phyloP scores from a whole-genome alignment of 148 eudicot species.

The Camellia japonica region DNA sequence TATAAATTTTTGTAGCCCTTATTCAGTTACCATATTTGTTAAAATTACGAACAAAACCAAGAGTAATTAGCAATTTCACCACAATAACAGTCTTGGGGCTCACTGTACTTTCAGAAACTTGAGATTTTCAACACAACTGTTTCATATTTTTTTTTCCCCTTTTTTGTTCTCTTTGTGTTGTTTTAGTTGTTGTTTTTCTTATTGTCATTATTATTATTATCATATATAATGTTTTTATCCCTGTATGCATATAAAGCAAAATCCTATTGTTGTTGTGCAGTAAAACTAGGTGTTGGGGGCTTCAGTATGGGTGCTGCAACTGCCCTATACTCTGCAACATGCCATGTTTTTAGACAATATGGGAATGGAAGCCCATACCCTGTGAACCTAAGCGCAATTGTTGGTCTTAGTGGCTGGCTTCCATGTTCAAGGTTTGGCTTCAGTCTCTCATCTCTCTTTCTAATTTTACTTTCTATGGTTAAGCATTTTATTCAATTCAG shows the following conservation, averaged over 20 bases:
- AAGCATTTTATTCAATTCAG: constrained; percentile 14
- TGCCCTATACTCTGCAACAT: constrained; percentile 68
- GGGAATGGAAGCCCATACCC: constrained; percentile 59
- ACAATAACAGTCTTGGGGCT: background rate
- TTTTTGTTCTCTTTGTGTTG: background rate
- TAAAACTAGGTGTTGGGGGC: constrained; percentile 80
- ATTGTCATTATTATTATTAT: no score
- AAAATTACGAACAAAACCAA: background rate
- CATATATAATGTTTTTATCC: no score
- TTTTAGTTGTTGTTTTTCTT: background rate
- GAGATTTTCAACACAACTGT: background rate
- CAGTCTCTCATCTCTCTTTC: background rate
- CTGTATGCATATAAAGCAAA: no score
- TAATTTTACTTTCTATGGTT: no score
- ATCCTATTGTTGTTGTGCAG: constrained; percentile 29
- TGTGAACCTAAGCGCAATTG: constrained; percentile 50
- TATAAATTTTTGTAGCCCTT: background rate
- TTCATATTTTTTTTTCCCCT: background rate
- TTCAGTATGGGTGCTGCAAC: constrained; percentile 80
- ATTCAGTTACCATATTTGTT: background rate
- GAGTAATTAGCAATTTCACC: background rate
- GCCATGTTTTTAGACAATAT: constrained; percentile 55
- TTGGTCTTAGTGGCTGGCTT: constrained; percentile 86
- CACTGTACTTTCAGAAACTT: background rate
- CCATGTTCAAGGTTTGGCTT: constrained; percentile 72